Evolutionary conservation across 1,284 basidiomycete genomes (phyloP).

Genomic region (Malassezia furfur): DNA sequence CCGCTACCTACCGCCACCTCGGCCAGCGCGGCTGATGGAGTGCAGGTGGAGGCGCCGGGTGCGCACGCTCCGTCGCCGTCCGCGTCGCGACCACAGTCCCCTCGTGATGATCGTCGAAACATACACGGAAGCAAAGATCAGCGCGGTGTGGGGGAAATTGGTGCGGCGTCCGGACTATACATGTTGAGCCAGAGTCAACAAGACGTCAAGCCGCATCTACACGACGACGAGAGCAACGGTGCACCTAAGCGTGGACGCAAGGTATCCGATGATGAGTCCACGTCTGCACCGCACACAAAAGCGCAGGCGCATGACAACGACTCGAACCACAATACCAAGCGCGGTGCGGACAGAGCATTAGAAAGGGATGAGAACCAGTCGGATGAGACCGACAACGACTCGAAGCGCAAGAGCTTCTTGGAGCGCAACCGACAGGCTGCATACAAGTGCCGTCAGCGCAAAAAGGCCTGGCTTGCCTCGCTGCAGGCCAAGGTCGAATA

Average conservation of each 20-base stretch:
- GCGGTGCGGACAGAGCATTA: too few species aligned
- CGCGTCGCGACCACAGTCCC: not conserved
- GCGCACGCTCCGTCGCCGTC: not conserved
- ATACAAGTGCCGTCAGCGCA: conserved; percentile 93
- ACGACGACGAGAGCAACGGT: not conserved
- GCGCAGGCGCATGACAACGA: too few species aligned
- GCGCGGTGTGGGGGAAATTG: conserved; percentile 9
- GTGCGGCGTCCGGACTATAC: conserved; percentile 60
- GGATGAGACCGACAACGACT: conserved; percentile 42
- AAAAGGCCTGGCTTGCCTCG: conserved; percentile 91
- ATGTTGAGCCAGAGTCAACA: conserved; percentile 85
- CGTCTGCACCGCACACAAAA: too few species aligned
- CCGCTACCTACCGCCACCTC: not conserved
- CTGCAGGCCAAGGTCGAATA: conserved; percentile 88
- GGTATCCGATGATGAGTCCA: too few species aligned
- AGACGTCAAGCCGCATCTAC: conserved; percentile 51
- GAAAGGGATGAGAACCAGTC: conserved; percentile 41
- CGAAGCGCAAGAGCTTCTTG: conserved; percentile 43
- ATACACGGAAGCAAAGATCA: not conserved
- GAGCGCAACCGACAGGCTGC: conserved; percentile 58
- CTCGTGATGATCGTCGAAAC: not conserved
- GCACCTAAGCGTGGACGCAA: not conserved
- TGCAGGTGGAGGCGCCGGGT: not conserved
- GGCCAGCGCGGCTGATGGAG: not conserved
- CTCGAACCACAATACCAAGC: too few species aligned